Base-by-base conservation (phyloP, 2,329 filamentous ascomycete genomes). In the Bisporella sp. region DNA sequence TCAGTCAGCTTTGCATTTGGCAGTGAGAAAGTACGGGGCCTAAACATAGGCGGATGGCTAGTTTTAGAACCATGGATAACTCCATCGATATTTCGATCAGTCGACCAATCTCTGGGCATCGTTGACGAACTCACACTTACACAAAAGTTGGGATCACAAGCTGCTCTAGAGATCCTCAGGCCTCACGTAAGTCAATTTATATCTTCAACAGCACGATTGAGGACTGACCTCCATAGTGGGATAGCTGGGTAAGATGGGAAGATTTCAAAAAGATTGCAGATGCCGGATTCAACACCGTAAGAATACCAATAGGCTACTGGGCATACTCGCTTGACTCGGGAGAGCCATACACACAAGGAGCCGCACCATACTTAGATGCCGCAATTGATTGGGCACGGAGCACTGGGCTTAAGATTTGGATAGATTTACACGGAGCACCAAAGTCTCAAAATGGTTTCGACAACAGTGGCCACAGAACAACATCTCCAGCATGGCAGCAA, bases 381-480 rank as follows among this genome's bases (percentile, higher is more conserved):
- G 78, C 77, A 12, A 73, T 82, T 47, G 73, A 75, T 44, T 82
- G 78, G 78, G 74, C 78, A 4, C 62, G 75, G 41, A 67, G 68
- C 35, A 66, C 73, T 0, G 73, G 74, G 1, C 60, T 81, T 37
- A 78, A 79, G 62, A 70, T 82, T n/a, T 68, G 80, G 59, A 74
- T 82, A 44, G 79, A 82, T 57, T 68, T 81, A 5, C 79, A 82
- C 60, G 77, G 76, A 33, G 74, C 73, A 3, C 78, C 75, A 11
- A 73, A 73, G 40, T 75, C 71, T 2, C 79, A 82, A 57, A 82
- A 82, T 54, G 79, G 80, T 7, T 82, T 78, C 60, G 80, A 84
- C 63, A 82, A 84, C 63, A 79, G 74, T 40, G 81, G 81, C 2
- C 73, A 77, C 51, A 68, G 68, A 56, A 69, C 68, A 46, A 57